These are phyloP conservation scores for Aotearoamyces nothofagi DNA, from an alignment of 2,329 filamentous ascomycete genomes.

Conservation along the genomic window DNA sequence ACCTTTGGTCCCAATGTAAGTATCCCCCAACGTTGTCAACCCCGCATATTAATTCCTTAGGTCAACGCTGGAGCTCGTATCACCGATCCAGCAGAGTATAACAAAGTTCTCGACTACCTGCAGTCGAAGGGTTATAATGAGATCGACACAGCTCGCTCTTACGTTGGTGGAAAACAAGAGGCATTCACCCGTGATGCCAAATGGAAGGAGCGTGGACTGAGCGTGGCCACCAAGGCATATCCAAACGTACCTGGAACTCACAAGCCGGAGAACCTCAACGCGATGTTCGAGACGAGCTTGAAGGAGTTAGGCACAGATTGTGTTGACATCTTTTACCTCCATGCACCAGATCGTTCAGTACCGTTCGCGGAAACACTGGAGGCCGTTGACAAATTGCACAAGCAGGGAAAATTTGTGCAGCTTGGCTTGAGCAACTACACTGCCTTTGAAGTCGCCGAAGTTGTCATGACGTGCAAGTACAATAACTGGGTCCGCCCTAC, in stretches of 20 bases:
- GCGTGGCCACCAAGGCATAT: conserved; percentile 68
- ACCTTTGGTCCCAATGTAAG: conserved; percentile 62
- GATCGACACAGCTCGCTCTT: conserved; percentile 68
- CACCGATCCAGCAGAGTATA: conserved; percentile 51
- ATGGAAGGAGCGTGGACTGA: conserved; percentile 68
- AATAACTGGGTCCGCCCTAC: conserved; percentile 68
- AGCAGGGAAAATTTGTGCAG: conserved; percentile 66
- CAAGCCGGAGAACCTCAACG: conserved; percentile 44
- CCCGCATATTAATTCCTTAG: no score
- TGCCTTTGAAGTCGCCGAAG: conserved; percentile 76
- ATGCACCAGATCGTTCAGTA: conserved; percentile 51
- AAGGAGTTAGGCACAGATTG: conserved; percentile 57
- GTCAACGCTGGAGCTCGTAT: conserved; percentile 57
- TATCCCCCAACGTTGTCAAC: no score
- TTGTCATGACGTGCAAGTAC: conserved; percentile 64
- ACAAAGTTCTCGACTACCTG: conserved; percentile 57
- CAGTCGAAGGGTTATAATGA: conserved; percentile 72
- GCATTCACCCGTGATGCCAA: conserved; percentile 58
- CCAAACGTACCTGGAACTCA: conserved; percentile 44
- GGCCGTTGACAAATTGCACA: conserved; percentile 67
- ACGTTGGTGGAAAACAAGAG: conserved; percentile 61
- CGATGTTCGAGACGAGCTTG: conserved; percentile 51
- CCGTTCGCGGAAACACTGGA: conserved; percentile 70
- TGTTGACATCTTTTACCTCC: conserved; percentile 68
- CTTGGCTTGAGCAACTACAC: conserved; percentile 76